Evolutionary conservation across 345 rosid genomes (phyloP).

Genomic region (Erodium maritimum): DNA sequence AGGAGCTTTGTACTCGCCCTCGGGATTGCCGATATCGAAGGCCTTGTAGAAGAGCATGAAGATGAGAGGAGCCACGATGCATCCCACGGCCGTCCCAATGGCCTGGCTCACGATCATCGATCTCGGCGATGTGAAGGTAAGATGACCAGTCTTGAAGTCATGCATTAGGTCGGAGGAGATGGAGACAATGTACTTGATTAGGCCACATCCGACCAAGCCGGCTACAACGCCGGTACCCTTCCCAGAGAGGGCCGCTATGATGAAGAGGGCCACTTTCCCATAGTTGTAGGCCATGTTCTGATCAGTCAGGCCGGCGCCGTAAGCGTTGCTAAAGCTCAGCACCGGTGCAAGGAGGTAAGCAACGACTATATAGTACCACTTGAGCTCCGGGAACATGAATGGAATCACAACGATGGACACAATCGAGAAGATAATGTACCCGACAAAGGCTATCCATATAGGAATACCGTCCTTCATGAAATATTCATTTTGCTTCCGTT

Average conservation of each 20-base stretch:
- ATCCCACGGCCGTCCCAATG: conserved; percentile 75
- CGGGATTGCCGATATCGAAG: conserved; percentile 76
- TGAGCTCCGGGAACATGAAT: conserved; percentile 66
- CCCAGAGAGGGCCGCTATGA: conserved; percentile 59
- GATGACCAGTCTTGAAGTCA: conserved; percentile 78
- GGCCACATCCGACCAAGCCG: conserved; percentile 73
- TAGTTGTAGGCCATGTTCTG: conserved; percentile 94
- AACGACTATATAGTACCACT: conserved; percentile 70
- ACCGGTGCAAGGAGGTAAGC: conserved; percentile 79
- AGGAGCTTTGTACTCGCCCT: conserved; percentile 86
- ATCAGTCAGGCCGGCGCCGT: conserved; percentile 85
- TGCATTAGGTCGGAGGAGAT: conserved; percentile 85
- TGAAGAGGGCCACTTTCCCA: conserved; percentile 83
- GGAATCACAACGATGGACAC: conserved; percentile 57
- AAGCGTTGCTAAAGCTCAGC: conserved; percentile 87
- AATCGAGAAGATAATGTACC: conserved; percentile 45
- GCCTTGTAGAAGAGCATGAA: conserved; percentile 77
- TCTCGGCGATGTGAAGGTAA: conserved; percentile 71
- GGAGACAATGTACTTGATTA: conserved; percentile 71
- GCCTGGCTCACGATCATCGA: conserved; percentile 78
- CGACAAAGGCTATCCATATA: conserved; percentile 57
- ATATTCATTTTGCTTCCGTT: conserved; percentile 35
- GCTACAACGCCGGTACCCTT: conserved; percentile 62
- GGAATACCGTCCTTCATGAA: conserved; percentile 68
- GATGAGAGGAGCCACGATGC: conserved; percentile 62